Evolutionary conservation across 2,329 filamentous ascomycete species (phyloP), one percentile per base, ranked within the genome.

Genomic region (Botryotinia globosa): DNA sequence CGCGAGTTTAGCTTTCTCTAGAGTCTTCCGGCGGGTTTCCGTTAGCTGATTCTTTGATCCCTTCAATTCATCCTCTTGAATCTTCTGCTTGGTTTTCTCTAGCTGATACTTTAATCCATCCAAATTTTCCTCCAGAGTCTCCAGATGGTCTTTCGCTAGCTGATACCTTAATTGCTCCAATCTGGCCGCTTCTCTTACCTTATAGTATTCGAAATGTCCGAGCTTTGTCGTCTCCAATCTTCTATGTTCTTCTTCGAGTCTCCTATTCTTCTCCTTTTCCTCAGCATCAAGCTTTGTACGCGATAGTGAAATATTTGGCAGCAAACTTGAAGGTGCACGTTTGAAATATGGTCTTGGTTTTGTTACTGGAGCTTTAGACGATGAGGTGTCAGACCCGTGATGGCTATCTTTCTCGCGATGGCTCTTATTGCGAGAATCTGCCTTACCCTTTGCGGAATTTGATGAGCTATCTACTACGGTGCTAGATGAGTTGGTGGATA

Each of bases 151-250:
- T 44, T 44, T 44, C 16, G 9, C 45, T 48, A 1, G 22, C 45
- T 12, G 22, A 25, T 25, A 51, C 12, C 45, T 51, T 25, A 5
- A n/a, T 6, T n/a, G 1, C 45, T 14, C 48, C 4, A 14, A 14
- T 4, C 14, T 6, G 4, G 0, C 1, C 22, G 25, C 22, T 0
- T n/a, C 1, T 25, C 14, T 2, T 51, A 5, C 12, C 12, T 3
- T 16, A 2, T 7, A 12, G 48, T 16, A 54, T 2, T 25, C 14
- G 48, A 6, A 54, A 29, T 3, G 4, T 5, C 2, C 1, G 10
- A n/a, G 64, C 20, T 18, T 34, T 20, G 7, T 0, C 6, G 1
- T 5, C 9, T 42, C 4, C 20, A 54, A 25, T 10, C 4, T 1
- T 42, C 0, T 3, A 4, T 54, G 34, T 39, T 29, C 10, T 18